Conservation (phyloP, 2,329 filamentous ascomycete species). For the Nothophoma quercina region DNA sequence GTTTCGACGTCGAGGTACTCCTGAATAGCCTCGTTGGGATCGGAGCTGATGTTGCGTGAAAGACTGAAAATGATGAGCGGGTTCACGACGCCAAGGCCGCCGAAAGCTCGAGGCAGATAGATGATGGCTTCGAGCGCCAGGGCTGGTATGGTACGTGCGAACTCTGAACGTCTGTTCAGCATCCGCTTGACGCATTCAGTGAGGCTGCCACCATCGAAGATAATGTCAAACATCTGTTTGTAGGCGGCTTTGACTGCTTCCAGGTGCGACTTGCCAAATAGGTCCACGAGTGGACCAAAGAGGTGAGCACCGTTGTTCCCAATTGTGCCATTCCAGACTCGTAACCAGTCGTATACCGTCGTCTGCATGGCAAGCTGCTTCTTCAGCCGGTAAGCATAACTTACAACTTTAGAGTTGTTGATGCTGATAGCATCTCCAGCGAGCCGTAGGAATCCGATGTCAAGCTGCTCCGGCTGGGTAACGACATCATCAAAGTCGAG, state of each 20-base stretch:
- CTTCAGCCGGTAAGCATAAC: slow-evolving; percentile 29
- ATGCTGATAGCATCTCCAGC: slow-evolving; percentile 13
- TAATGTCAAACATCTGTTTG: slow-evolving; percentile 30
- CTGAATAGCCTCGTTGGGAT: slow-evolving; percentile 16
- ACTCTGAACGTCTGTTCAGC: slow-evolving; percentile 16
- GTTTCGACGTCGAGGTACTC: slow-evolving; percentile 27
- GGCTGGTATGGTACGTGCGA: background rate
- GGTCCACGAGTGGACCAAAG: slow-evolving; percentile 38
- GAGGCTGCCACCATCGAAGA: slow-evolving; percentile 30
- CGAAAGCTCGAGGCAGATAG: slow-evolving; percentile 36
- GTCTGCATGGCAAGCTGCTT: slow-evolving; percentile 29
- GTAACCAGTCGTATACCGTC: slow-evolving; percentile 37
- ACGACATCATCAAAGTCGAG: slow-evolving; percentile 14
- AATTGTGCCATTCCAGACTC: slow-evolving; percentile 35
- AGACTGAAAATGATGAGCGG: slow-evolving; percentile 34
- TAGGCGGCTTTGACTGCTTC: slow-evolving; percentile 32
- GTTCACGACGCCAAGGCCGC: slow-evolving; percentile 42
- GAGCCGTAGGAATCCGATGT: slow-evolving; percentile 25
- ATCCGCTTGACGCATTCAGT: slow-evolving; percentile 31
- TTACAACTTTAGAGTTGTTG: slow-evolving; percentile 21
- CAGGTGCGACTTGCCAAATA: slow-evolving; percentile 36
- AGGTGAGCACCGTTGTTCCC: slow-evolving; percentile 36
- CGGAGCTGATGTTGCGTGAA: slow-evolving; percentile 18
- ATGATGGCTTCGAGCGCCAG: slow-evolving; percentile 35
- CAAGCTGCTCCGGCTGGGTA: background rate